Evolutionary conservation across 2,329 filamentous ascomycete genomes (phyloP).

Genomic region (Cryphonectria naterciae): DNA sequence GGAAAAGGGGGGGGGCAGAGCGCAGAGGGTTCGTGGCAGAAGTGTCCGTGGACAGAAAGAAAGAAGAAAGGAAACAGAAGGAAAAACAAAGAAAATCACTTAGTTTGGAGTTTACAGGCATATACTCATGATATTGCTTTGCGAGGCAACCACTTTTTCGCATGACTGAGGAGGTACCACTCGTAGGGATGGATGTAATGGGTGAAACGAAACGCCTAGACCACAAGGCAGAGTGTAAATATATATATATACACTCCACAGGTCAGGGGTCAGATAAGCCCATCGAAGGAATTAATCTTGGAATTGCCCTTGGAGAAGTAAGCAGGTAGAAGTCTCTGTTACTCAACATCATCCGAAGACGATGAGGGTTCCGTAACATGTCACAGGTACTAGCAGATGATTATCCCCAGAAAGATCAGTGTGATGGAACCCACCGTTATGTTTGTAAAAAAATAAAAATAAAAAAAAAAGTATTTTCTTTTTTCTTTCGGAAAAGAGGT

Average conservation of each 20-base stretch:
- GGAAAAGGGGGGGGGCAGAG: too few species aligned
- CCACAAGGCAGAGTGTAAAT: conserved; percentile 41
- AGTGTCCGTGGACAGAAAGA: not conserved
- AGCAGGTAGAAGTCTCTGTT: conserved; percentile 57
- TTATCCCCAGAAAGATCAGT: not conserved
- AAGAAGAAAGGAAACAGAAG: not conserved
- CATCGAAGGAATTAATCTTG: conserved; percentile 53
- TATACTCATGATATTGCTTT: conserved; percentile 25
- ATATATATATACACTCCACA: conserved; percentile 28
- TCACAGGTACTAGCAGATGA: not conserved
- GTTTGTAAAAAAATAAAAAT: not conserved
- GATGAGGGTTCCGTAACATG: conserved; percentile 46
- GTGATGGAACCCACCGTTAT: not conserved
- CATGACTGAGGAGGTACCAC: not conserved
- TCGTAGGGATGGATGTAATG: conserved; percentile 55
- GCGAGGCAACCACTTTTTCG: conserved; percentile 5
- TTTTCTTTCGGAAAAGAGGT: not conserved
- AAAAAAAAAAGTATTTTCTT: too few species aligned
- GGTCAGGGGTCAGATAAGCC: conserved; percentile 66
- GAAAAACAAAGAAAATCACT: not conserved
- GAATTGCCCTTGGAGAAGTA: conserved; percentile 56
- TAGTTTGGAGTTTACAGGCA: conserved; percentile 10
- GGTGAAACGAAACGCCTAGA: conserved; percentile 67
- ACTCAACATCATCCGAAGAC: conserved; percentile 50
- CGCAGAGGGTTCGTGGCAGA: not conserved